A percentile compares a stretch with the other conserved stretches of the same genome.
Evolutionary conservation across 257 asterid genomes (phyloP).

Genomic region (Datura wrightii): DNA sequence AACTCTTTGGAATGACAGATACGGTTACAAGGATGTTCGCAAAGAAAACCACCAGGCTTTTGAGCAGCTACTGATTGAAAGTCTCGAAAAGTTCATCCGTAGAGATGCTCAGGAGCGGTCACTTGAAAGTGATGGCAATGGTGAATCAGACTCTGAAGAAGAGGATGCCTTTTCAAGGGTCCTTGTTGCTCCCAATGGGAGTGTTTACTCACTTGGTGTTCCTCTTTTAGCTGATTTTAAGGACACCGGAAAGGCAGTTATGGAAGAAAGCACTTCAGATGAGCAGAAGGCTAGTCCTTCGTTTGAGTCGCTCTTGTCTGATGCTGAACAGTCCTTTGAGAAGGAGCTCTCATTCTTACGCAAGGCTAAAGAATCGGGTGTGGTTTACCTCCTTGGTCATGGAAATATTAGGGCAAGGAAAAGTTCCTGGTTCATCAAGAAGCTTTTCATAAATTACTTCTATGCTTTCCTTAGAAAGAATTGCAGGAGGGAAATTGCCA

Average conservation of each 20-base stretch:
- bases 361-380: constrained; percentile 84
- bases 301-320: constrained; percentile 43
- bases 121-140: constrained; percentile 78
- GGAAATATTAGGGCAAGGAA: constrained; percentile 91
- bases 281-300: constrained; percentile 54
- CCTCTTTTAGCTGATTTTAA: constrained; percentile 83
- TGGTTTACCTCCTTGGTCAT: constrained; percentile 92
- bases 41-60: constrained; percentile 90
- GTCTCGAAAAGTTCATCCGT: constrained; percentile 88
- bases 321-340: constrained; percentile 78
- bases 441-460: constrained; percentile 84
- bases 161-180: constrained; percentile 67
- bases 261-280: constrained; percentile 55
- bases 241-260: constrained; percentile 53
- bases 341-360: constrained; percentile 85
- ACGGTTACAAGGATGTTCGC: constrained; percentile 95
- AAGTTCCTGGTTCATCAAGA: constrained; percentile 91
- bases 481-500: constrained; percentile 83
- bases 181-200: constrained; percentile 89
- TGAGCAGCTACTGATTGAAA: constrained; percentile 92
- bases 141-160: constrained; percentile 66
- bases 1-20: constrained; percentile 51
- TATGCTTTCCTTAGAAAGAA: constrained; percentile 92
- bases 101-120: constrained; percentile 95
- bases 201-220: constrained; percentile 81